Percentiles rank a stretch among this genome's conserved stretches.
Evolutionary conservation across 306 rosid genomes (phyloP).

Genomic region (Acacia confusa): DNA sequence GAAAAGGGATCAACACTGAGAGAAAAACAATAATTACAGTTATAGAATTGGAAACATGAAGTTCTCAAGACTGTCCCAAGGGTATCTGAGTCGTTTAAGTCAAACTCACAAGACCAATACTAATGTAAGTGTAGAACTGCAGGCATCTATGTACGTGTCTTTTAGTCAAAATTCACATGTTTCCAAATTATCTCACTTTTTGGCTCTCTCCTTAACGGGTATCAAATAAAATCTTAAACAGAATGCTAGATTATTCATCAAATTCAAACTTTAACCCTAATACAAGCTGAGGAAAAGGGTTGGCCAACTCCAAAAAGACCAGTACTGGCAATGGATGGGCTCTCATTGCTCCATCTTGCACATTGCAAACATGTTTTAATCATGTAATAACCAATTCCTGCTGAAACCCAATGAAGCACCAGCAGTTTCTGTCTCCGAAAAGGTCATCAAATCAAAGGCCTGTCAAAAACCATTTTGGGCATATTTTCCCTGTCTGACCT

Average conservation of each 20-base stretch:
- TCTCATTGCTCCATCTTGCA: background rate
- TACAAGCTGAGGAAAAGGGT: no score
- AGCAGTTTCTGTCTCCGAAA: conserved; percentile 2
- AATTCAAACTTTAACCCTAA: no score
- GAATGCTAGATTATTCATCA: no score
- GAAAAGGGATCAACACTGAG: background rate
- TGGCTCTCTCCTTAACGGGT: background rate
- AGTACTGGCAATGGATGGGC: background rate
- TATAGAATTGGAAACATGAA: background rate
- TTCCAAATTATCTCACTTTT: background rate
- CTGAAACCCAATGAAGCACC: background rate
- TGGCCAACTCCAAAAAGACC: background rate
- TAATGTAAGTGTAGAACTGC: background rate
- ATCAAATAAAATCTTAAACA: no score
- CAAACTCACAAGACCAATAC: background rate
- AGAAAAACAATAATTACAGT: background rate
- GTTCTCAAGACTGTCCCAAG: conserved; percentile 6
- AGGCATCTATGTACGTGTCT: background rate
- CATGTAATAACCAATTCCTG: background rate
- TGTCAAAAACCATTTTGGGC: background rate
- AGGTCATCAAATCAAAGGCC: background rate
- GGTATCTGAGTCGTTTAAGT: background rate
- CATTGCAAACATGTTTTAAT: background rate
- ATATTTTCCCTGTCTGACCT: background rate
- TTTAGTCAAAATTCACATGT: background rate